Conservation (phyloP, 257 asterid species). For the Solanum microdontum region DNA sequence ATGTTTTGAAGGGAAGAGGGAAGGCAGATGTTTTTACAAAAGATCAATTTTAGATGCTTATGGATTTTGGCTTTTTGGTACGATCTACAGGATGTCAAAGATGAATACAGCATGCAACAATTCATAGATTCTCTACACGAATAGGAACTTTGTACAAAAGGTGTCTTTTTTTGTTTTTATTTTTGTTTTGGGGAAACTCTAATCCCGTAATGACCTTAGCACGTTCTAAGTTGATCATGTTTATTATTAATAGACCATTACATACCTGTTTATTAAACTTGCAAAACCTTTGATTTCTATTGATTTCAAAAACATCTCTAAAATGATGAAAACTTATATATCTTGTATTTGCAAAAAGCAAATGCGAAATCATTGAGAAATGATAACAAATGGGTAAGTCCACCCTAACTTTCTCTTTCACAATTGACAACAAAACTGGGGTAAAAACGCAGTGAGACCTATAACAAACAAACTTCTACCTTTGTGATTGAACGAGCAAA, state of each 20-base stretch:
- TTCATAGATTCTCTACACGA: background rate
- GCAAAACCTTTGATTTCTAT: background rate
- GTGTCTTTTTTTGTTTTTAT: background rate
- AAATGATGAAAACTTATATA: background rate
- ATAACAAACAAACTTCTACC: constrained; percentile 27
- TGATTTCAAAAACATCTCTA: background rate
- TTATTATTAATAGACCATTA: background rate
- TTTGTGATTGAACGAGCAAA: constrained; percentile 81
- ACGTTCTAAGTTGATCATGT: background rate
- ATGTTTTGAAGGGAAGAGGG: background rate
- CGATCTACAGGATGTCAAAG: background rate
- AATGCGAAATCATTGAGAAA: background rate
- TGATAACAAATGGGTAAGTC: background rate
- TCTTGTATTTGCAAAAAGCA: background rate
- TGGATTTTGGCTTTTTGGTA: background rate
- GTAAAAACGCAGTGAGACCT: background rate
- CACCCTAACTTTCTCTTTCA: background rate
- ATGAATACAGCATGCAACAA: background rate
- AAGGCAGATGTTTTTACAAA: background rate
- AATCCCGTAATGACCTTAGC: background rate
- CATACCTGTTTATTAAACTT: background rate
- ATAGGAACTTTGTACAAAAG: background rate
- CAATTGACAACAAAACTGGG: background rate
- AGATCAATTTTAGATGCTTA: background rate
- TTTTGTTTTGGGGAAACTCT: background rate